Base-by-base conservation (phyloP, 176 grass and related monocot species). In the Aegilops umbellulata region DNA sequence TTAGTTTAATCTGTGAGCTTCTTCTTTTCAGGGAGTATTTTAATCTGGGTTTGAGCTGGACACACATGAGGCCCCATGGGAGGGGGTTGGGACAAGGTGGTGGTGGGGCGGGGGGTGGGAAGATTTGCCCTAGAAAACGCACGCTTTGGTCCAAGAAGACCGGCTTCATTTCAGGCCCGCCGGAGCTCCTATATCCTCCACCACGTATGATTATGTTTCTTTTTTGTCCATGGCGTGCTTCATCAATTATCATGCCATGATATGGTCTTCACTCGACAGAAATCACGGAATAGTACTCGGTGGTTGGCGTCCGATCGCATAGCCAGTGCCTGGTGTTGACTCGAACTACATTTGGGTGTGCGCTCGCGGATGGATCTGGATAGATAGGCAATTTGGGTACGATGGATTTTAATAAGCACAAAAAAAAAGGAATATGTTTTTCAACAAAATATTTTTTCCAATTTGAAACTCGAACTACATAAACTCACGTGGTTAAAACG, bases 1-100 rank as follows among this genome's bases (percentile, higher is more conserved):
- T 51, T 76, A 76, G 69, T 84, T 36, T 85, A 85, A 77, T 41
- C 27, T 32, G 39, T 17, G 58, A 12, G 60, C 39, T 67, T 68
- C 15, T 24, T 62, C 15, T 62, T 62, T n/a, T 7, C 24, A 26
- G 15, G 39, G 55, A 58, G 42, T 17, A 19, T 49, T 9, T 49
- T 75, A 27, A 75, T 47, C 55, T 22, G 79, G 42, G 64, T 19
- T 69, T 77, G 83, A 85, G 83, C 83, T 85, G 72, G 83, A 23
- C 57, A 47, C 82, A 76, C 38, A 35, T 23, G 79, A n/a, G 71
- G 6, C 20, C 12, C 29, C 79, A 68, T 68, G 39, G 41, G 71
- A 68, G 65, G 31, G 42, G 65, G 17, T 62, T 39, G 34, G 10
- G 55, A 76, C 41, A 65, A 53, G 60, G 60, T 65, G 72, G 60